Percentiles rank a stretch among this genome's conserved stretches.
Conservation (phyloP, 768 basidiomycete species). For the Auriculariales sp. region DNA sequence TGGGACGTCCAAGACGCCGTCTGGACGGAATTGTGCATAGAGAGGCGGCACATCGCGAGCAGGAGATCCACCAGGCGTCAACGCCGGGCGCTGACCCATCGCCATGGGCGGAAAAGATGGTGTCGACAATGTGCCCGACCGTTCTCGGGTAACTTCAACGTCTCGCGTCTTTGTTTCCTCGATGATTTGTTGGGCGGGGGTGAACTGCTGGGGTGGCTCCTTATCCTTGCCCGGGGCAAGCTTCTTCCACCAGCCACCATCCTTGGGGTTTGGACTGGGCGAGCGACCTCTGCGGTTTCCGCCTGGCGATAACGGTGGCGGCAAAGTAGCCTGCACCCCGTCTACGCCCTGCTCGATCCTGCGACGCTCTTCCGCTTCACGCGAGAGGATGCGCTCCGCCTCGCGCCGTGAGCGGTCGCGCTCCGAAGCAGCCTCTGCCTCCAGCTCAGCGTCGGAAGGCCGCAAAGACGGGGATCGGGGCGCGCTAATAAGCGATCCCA, state of each 20-base stretch:
- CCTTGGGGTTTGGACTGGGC: slow-evolving; percentile 50
- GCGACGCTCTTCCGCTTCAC: slow-evolving; percentile 50
- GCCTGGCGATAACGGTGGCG: slow-evolving; percentile 40
- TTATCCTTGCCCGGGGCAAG: slow-evolving; percentile 62
- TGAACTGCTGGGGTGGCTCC: slow-evolving; percentile 64
- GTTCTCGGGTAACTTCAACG: slow-evolving; percentile 27
- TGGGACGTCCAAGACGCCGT: slow-evolving; percentile 61
- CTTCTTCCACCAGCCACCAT: slow-evolving; percentile 54
- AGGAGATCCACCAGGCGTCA: slow-evolving; percentile 19
- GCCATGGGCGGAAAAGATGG: slow-evolving; percentile 42
- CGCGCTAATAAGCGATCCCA: slow-evolving; percentile 40
- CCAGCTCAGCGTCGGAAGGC: slow-evolving; percentile 64
- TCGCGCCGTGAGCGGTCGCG: slow-evolving; percentile 62
- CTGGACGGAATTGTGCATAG: slow-evolving; percentile 60
- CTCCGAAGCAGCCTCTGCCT: slow-evolving; percentile 66
- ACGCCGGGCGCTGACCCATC: slow-evolving; percentile 30
- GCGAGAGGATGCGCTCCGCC: slow-evolving; percentile 61
- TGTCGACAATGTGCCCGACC: slow-evolving; percentile 19
- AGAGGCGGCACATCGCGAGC: slow-evolving; percentile 50
- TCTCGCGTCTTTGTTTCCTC: slow-evolving; percentile 49
- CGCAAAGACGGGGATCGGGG: slow-evolving; percentile 20
- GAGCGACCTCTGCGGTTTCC: slow-evolving; percentile 32
- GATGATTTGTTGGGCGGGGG: slow-evolving; percentile 74
- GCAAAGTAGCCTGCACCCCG: slow-evolving; percentile 18
- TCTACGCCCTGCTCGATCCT: slow-evolving; percentile 56